phyloP scores from a whole-genome alignment of 495 filamentous ascomycete genomes.

The Xanthoparmelia taractica region DNA sequence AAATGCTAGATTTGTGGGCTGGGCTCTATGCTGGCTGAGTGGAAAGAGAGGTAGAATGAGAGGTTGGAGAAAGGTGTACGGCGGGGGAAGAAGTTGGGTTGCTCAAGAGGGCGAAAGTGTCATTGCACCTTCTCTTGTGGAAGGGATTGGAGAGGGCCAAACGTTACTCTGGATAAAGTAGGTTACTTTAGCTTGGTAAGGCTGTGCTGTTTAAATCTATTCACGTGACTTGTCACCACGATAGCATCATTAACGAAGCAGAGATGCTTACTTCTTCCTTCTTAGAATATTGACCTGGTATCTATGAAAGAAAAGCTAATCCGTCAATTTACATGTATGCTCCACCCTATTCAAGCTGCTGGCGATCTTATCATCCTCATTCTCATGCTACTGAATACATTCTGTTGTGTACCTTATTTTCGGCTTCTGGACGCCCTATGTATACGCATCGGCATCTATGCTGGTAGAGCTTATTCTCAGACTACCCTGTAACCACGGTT shows the following conservation, averaged over 20 bases:
- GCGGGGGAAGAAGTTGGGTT: slow-evolving; percentile 1
- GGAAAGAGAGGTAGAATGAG: background rate
- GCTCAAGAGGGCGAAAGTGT: slow-evolving; percentile 1
- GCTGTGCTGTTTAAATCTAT: slow-evolving; percentile 5
- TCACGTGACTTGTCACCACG: slow-evolving; percentile 2
- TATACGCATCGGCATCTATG: background rate
- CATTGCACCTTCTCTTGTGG: slow-evolving; percentile 12
- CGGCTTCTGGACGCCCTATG: background rate
- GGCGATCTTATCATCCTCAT: background rate
- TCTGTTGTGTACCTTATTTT: background rate
- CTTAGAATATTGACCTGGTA: too few species aligned
- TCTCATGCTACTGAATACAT: background rate
- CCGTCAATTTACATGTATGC: too few species aligned
- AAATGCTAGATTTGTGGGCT: background rate
- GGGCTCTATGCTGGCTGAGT: background rate
- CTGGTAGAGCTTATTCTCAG: background rate
- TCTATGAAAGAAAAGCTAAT: too few species aligned
- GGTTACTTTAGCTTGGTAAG: background rate
- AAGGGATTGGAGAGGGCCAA: slow-evolving; percentile 13
- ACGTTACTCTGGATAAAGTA: slow-evolving; percentile 6
- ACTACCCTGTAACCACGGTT: background rate
- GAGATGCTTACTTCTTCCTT: background rate
- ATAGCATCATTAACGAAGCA: background rate
- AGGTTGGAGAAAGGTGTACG: background rate
- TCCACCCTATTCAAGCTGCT: too few species aligned